Conservation (phyloP, 257 asterid genomes). For the Solanum pinnatisectum region DNA sequence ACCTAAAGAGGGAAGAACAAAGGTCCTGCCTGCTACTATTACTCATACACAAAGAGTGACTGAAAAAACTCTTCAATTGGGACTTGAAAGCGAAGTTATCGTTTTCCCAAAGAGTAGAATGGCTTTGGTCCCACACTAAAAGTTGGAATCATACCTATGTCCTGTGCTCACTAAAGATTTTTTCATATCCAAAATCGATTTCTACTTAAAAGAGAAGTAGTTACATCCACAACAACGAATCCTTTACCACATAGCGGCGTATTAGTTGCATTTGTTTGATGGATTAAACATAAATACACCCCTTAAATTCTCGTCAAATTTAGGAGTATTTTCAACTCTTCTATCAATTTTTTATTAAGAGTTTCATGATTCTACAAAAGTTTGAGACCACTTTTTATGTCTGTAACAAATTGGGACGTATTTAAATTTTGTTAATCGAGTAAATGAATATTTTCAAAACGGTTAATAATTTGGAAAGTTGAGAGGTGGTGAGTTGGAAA, state of each 20-base stretch:
- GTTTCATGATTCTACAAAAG: rapidly evolving
- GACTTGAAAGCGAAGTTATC: neutral
- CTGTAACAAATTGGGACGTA: rapidly evolving
- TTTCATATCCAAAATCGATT: too few species aligned
- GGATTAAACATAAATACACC: rapidly evolving
- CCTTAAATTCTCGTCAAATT: rapidly evolving
- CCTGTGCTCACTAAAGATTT: rapidly evolving
- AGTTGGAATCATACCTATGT: neutral
- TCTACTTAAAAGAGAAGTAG: too few species aligned
- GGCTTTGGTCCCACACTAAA: neutral
- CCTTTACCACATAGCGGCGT: too few species aligned
- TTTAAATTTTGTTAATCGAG: neutral
- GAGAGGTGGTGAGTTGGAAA: neutral
- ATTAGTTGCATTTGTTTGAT: too few species aligned
- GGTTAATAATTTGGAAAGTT: neutral
- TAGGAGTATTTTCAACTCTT: too few species aligned
- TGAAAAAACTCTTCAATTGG: neutral
- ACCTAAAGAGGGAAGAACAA: neutral
- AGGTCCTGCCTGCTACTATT: neutral
- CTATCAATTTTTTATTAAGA: too few species aligned
- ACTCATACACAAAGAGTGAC: neutral
- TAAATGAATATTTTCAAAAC: too few species aligned
- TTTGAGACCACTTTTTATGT: too few species aligned
- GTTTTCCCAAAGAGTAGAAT: neutral
- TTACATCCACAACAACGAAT: neutral